Evolutionary conservation across 768 basidiomycete genomes (phyloP).

Genomic region (Kwoniella dendrophila): DNA sequence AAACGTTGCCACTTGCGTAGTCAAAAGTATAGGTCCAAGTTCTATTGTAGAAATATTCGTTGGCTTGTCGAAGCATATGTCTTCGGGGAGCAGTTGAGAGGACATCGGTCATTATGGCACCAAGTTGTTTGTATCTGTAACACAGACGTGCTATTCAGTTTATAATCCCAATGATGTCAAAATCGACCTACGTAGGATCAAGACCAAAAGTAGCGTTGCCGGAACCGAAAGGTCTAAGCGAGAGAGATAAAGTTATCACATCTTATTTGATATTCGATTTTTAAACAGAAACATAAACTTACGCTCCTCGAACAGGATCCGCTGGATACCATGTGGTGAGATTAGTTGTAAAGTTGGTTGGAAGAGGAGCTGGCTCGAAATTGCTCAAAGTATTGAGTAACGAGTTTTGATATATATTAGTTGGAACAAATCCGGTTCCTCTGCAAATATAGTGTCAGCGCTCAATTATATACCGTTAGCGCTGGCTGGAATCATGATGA

Average conservation of each 20-base stretch:
- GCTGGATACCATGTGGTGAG: conserved; percentile 14
- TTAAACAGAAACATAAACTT: not conserved
- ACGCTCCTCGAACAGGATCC: conserved; percentile 11
- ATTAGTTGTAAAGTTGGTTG: conserved; percentile 7
- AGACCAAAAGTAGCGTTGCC: conserved; percentile 52
- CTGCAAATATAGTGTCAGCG: not conserved
- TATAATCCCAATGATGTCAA: not conserved
- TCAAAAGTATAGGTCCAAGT: conserved; percentile 52
- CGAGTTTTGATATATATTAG: conserved; percentile 5
- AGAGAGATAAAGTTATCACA: not conserved
- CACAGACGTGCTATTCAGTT: not conserved
- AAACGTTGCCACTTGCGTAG: conserved; percentile 4
- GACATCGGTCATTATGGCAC: conserved; percentile 45
- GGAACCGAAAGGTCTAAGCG: conserved; percentile 44
- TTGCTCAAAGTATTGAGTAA: not conserved
- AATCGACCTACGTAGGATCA: conserved; percentile 24
- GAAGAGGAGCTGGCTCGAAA: not conserved
- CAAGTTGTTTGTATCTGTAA: conserved; percentile 41
- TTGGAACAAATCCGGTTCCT: conserved; percentile 5
- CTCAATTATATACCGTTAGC: no score
- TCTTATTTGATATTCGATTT: not conserved
- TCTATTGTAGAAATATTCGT: conserved; percentile 26
- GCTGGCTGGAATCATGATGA: not conserved
- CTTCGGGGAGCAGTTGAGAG: conserved; percentile 43
- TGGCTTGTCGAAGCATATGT: conserved; percentile 43